Conservation (phyloP, 495 filamentous ascomycete species). For the Aeminium ludgeri region DNA sequence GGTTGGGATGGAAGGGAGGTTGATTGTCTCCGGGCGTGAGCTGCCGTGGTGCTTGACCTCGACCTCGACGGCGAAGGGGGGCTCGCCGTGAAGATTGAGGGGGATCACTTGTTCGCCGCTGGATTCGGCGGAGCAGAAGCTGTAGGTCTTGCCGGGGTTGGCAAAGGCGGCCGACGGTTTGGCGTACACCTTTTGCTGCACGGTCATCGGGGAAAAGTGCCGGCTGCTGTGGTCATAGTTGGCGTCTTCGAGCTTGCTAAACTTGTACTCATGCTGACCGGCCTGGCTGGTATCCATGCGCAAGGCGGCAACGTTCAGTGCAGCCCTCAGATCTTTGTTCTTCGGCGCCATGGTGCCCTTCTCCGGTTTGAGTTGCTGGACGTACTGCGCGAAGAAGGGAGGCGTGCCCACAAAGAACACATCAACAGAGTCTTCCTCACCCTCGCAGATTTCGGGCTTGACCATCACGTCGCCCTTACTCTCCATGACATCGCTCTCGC, state of each 20-base stretch:
- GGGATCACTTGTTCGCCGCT: slow-evolving; percentile 70
- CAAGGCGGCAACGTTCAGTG: slow-evolving; percentile 52
- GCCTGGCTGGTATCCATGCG: slow-evolving; percentile 69
- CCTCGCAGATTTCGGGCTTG: slow-evolving; percentile 79
- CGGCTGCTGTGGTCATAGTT: slow-evolving; percentile 60
- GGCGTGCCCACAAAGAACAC: slow-evolving; percentile 54
- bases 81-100: slow-evolving; percentile 59
- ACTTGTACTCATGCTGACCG: slow-evolving; percentile 71
- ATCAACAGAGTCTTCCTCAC: slow-evolving; percentile 77
- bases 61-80: slow-evolving; percentile 79
- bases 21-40: slow-evolving; percentile 60
- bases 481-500: slow-evolving; percentile 38
- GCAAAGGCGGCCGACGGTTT: slow-evolving; percentile 64
- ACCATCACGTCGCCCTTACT: slow-evolving; percentile 27
- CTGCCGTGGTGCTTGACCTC: slow-evolving; percentile 80
- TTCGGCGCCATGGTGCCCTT: slow-evolving; percentile 30
- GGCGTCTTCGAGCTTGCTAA: slow-evolving; percentile 60
- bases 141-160: slow-evolving; percentile 84
- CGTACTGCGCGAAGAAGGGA: slow-evolving; percentile 74
- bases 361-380: slow-evolving; percentile 48
- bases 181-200: slow-evolving; percentile 68
- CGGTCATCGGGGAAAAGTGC: slow-evolving; percentile 42
- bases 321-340: slow-evolving; percentile 52
- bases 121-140: slow-evolving; percentile 76
- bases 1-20: slow-evolving; percentile 56